Conservation (phyloP, 2,329 filamentous ascomycete genomes). For the Paraphaeosphaeria minitans region DNA sequence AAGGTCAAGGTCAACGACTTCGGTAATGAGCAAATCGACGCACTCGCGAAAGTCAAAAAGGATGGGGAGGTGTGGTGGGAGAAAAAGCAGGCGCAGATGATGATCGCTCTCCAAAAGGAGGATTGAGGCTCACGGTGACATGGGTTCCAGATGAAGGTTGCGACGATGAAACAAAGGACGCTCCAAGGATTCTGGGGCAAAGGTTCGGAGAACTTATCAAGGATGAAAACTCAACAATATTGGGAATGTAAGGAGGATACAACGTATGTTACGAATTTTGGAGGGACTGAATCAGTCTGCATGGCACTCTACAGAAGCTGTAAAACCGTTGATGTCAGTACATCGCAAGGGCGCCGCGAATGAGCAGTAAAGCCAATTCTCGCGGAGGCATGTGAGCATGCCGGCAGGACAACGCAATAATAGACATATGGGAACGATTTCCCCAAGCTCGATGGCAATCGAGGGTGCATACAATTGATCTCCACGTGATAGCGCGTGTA, state of each 20-base stretch:
- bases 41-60: slow-evolving; percentile 27
- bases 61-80: slow-evolving; percentile 32
- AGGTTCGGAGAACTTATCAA: background rate
- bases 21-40: slow-evolving; percentile 26
- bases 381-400: background rate
- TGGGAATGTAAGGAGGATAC: background rate
- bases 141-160: background rate
- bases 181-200: background rate
- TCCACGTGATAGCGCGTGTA: slow-evolving; percentile 13
- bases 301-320: background rate
- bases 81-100: slow-evolving; percentile 30
- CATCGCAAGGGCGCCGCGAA: background rate
- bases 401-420: background rate
- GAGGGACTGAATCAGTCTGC: no score
- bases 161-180: background rate
- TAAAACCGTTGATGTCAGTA: background rate
- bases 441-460: no score
- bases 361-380: background rate
- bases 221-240: background rate
- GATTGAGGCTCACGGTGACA: slow-evolving; percentile 19
- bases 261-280: background rate
- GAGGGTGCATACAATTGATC: background rate
- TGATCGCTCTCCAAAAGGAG: slow-evolving; percentile 19
- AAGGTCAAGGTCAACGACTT: slow-evolving; percentile 22
- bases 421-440: background rate